Evolutionary conservation across 345 rosid species (phyloP).

Genomic region (Angophora floribunda): DNA sequence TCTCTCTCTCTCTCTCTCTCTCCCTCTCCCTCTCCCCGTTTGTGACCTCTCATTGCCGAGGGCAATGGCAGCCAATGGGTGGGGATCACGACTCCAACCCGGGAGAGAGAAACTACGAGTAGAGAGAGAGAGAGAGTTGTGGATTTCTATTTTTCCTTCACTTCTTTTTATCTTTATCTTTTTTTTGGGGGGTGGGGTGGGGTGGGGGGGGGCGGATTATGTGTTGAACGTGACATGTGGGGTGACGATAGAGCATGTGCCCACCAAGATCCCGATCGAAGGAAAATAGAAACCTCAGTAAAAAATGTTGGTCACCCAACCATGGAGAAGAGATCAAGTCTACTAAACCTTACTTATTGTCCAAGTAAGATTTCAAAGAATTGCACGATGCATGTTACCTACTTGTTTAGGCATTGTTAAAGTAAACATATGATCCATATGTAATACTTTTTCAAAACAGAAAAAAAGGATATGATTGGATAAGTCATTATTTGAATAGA

Average conservation of each 20-base stretch:
- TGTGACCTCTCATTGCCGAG: too few species aligned
- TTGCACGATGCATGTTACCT: neutral
- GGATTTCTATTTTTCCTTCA: neutral
- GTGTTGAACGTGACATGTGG: neutral
- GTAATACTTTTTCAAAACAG: neutral
- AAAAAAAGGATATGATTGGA: neutral
- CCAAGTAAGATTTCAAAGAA: neutral
- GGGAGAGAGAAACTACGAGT: too few species aligned
- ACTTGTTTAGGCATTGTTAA: too few species aligned
- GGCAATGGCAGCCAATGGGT: neutral
- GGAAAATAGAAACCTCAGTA: neutral
- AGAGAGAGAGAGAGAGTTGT: neutral
- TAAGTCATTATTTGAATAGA: neutral
- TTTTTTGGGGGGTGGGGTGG: too few species aligned
- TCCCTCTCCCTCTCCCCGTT: too few species aligned
- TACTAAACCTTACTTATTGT: neutral
- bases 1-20: neutral
- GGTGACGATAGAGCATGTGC: neutral
- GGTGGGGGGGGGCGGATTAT: too few species aligned
- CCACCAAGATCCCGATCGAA: neutral
- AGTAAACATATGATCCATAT: neutral
- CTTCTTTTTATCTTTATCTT: too few species aligned
- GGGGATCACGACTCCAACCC: neutral
- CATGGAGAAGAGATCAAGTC: neutral
- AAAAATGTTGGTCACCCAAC: neutral